Conservation (phyloP, 495 filamentous ascomycete genomes). For the Trypethelium eluteriae region DNA sequence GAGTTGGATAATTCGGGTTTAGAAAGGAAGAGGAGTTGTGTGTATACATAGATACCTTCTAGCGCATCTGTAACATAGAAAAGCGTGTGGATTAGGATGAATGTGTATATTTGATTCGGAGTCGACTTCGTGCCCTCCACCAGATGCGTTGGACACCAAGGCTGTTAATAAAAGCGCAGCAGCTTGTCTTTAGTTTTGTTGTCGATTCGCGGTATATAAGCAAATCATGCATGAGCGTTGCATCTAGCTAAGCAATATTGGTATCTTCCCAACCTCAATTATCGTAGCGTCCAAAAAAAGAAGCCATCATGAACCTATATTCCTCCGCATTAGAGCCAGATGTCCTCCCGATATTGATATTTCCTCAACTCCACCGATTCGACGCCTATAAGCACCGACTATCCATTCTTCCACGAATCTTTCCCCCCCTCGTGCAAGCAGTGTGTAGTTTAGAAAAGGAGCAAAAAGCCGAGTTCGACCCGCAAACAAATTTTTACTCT, state of each 20-base stretch:
- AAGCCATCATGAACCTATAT: neutral
- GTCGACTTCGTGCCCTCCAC: neutral
- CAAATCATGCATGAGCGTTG: neutral
- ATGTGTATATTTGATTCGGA: neutral
- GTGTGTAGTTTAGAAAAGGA: neutral
- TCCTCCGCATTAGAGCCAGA: neutral
- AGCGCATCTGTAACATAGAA: constrained; percentile 1
- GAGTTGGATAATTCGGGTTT: neutral
- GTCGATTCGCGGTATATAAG: too few relatives aligned
- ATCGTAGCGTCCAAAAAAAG: neutral
- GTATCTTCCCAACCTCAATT: constrained; percentile 1
- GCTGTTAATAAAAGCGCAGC: too few relatives aligned
- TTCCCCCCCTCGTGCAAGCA: neutral
- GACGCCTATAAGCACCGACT: neutral
- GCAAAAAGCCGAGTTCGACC: neutral
- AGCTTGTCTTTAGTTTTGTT: too few relatives aligned
- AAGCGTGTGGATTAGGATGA: neutral
- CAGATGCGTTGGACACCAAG: too few relatives aligned
- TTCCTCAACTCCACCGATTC: neutral
- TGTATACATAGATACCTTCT: constrained; percentile 2
- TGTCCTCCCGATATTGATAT: neutral
- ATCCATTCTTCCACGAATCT: neutral
- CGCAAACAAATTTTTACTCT: neutral
- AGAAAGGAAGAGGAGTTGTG: neutral
- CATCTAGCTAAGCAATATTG: neutral